Percentiles rank a stretch among this genome's conserved stretches.
Conservation (phyloP, 805 yeast species). For the Candida patagonica region DNA sequence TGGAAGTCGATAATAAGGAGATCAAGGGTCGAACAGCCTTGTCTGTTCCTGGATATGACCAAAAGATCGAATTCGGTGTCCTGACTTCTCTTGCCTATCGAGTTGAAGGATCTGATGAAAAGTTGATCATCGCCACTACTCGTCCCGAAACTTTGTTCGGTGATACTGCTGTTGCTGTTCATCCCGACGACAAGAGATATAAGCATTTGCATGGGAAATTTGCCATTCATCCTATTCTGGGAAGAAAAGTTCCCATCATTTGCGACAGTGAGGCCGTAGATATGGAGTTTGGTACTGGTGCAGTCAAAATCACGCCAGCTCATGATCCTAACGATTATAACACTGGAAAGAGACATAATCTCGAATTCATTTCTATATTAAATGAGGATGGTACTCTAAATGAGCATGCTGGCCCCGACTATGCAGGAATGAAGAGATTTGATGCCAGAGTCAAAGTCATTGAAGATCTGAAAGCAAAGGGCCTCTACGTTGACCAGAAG, state of each 20-base stretch:
- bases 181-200: conserved; percentile 90
- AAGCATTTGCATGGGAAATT: conserved; percentile 90
- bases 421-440: conserved; percentile 84
- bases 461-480: conserved; percentile 64
- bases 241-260: conserved; percentile 77
- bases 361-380: conserved; percentile 80
- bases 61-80: conserved; percentile 91
- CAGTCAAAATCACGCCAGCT: conserved; percentile 97
- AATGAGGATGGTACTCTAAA: conserved; percentile 90
- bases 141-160: conserved; percentile 99
- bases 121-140: conserved; percentile 87
- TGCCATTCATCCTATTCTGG: conserved; percentile 74
- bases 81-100: conserved; percentile 91
- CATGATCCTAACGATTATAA: conserved; percentile 96
- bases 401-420: conserved; percentile 80
- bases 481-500: conserved; percentile 70
- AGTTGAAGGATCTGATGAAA: conserved; percentile 79
- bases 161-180: conserved; percentile 96
- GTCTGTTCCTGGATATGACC: conserved; percentile 82
- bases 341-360: conserved; percentile 88
- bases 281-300: conserved; percentile 99
- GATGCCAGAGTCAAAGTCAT: conserved; percentile 86
- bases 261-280: conserved; percentile 92
- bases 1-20: conserved; percentile 92
- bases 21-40: conserved; percentile 72